Evolutionary conservation across 495 filamentous ascomycete species (phyloP), one percentile per base, ranked within the genome.

Genomic region (Hyaloscypha bicolor): DNA sequence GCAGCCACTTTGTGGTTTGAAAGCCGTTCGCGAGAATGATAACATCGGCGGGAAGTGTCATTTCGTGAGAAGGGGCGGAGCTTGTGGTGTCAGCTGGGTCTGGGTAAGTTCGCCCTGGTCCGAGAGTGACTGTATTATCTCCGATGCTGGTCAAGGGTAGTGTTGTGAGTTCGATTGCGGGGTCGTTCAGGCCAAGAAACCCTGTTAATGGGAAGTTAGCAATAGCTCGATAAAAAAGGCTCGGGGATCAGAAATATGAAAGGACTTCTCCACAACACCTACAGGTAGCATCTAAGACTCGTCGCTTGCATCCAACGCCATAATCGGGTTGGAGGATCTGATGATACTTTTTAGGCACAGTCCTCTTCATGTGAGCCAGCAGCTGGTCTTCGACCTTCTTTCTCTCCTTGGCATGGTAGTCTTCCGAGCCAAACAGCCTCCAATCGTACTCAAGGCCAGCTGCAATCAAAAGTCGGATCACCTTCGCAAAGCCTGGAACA

Each of bases 241-340:
- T 8, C 12, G 12, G 35, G 6, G 35, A 37, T 1, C 35, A 8
- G 35, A 37, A 37, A 37, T 37, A 37, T 1, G 25, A 25, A 25
- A 25, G 2, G 25, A 25, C 25, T 25, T 25, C 25, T 25, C 25
- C 25, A 25, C 25, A 37, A 37, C 8, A 37, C 35, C 12, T 48
- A 48, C 89, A 91, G 9, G 72, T 72, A 2, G 78, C 78, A 59
- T 89, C 87, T 60, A 84, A 80, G 52, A 91, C 78, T 4, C 85
- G 76, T 58, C 86, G 77, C 67, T 91, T 91, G 76, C 88, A 91
- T 19, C 85, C 86, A 16, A 90, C 73, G 11, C 78, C 75, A 66
- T 88, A 90, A 66, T 90, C 78, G 0, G 88, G 88, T 6, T 83
- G 84, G 1, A 91, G 71, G 3, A 91, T 84, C 33, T 89, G 83